Conservation (phyloP, 345 rosid species). For the Eucalyptus guilfoylei region DNA sequence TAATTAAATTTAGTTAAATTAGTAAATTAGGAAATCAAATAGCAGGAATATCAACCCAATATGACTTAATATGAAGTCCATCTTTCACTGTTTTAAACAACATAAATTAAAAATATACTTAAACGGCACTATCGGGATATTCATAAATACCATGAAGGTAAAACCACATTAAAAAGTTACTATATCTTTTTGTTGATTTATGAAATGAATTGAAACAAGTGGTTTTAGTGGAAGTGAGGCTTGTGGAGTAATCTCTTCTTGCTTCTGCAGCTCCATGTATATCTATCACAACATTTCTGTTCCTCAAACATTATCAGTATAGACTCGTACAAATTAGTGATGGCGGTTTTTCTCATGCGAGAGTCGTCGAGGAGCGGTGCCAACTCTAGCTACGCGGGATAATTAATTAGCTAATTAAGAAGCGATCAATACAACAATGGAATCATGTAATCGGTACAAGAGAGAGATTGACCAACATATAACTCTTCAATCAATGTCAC, state of each 20-base stretch:
- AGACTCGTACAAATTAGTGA: fast-evolving
- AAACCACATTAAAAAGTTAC: too few relatives aligned
- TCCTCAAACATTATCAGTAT: neutral
- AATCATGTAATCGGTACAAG: neutral
- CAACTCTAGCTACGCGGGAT: neutral
- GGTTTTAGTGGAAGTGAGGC: neutral
- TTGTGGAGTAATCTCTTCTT: neutral
- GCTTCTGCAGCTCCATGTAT: neutral
- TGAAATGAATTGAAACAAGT: too few relatives aligned
- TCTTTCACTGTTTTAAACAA: too few relatives aligned
- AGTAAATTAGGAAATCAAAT: too few relatives aligned
- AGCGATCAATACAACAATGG: neutral
- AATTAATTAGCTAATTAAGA: neutral
- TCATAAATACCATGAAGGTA: too few relatives aligned
- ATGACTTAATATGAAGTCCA: too few relatives aligned
- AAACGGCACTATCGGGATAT: fast-evolving
- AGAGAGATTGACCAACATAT: too few relatives aligned
- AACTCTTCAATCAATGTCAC: too few relatives aligned
- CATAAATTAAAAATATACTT: too few relatives aligned
- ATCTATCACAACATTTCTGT: neutral
- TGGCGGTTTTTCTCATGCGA: fast-evolving
- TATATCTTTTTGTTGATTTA: too few relatives aligned
- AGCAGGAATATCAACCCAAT: too few relatives aligned
- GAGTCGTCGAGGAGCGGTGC: neutral
- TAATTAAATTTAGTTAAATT: too few relatives aligned